These are phyloP conservation scores for Ulota crispa DNA, from an alignment of 225 moss, liverwort and hornwort genomes.

Conservation along the genomic window DNA sequence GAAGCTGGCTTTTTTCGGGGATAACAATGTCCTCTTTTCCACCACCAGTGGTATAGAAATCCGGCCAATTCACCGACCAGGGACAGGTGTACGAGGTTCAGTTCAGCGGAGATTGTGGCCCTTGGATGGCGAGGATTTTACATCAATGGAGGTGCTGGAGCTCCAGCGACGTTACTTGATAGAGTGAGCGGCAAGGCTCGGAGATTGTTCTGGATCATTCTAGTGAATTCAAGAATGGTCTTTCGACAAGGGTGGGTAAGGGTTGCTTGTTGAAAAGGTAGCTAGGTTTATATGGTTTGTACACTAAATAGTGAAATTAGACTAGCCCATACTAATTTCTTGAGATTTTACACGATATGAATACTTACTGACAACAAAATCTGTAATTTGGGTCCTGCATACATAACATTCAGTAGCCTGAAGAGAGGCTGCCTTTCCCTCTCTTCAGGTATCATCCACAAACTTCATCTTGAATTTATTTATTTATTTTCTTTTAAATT, in stretches of 20 bases:
- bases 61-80: slow-evolving; percentile 11
- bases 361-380: no score
- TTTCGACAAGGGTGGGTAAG: neutral
- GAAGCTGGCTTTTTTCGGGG: no score
- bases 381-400: no score
- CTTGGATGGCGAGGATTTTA: neutral
- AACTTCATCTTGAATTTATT: no score
- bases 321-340: no score
- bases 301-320: no score
- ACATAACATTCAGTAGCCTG: no score
- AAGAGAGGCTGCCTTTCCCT: no score
- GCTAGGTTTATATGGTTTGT: no score
- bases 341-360: no score
- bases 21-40: neutral
- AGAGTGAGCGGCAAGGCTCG: slow-evolving; percentile 14
- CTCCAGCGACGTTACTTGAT: neutral
- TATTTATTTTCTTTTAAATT: no score
- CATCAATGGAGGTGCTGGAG: neutral
- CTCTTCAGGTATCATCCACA: no score
- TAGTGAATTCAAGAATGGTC: neutral
- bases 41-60: neutral
- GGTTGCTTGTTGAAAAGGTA: neutral
- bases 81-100: neutral
- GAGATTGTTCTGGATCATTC: slow-evolving; percentile 14
- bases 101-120: neutral